Evolutionary conservation across 2,329 filamentous ascomycete genomes (phyloP), one percentile per base, ranked within the genome.

Genomic region (Scorias spongiosa): DNA sequence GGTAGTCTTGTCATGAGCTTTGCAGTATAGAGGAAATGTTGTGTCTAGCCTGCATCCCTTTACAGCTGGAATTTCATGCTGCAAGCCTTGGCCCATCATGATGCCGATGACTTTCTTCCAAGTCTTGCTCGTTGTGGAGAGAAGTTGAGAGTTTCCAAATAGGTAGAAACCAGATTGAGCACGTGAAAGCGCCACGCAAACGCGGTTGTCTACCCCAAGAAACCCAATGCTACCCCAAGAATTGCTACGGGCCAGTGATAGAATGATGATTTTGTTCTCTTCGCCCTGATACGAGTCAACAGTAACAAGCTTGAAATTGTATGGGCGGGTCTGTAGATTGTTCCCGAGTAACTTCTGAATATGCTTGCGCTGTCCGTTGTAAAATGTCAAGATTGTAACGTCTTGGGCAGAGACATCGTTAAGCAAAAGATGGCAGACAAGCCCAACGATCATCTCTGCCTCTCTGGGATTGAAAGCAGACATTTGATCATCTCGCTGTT

Each of bases 211-310:
- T 10, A 81, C 76, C 1, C 72, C 68, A 1, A 93, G 67, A 51
- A 94, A 95, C 0, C 88, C 88, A 28, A 87, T 79, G 1, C 67
- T 65, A 4, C 64, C 56, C 1, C 64, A 54, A 1, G 57, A 50
- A 30, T 80, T 81, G 49, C 80, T 87, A 38, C 88, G 75, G 2
- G 91, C 86, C 0, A 93, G 66, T 0, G 87, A 93, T 0, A 94
- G 66, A 2, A 94, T 58, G 9, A 95, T 70, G 8, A 94, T 69
- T 18, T 88, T 82, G 48, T 93, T 94, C 57, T 94, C 86, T 54
- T 94, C 86, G 10, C 87, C 87, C 59, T 94, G 87, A 55, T 89
- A 94, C 0, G 82, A 84, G 55, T 94, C 88, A 0, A 95, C 84
- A 0, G 87, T 94, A 29, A 76, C 75, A 1, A 93, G 80, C 44